phyloP scores from a whole-genome alignment of 164 flowering plant species.

The Magnolia changhungtana region DNA sequence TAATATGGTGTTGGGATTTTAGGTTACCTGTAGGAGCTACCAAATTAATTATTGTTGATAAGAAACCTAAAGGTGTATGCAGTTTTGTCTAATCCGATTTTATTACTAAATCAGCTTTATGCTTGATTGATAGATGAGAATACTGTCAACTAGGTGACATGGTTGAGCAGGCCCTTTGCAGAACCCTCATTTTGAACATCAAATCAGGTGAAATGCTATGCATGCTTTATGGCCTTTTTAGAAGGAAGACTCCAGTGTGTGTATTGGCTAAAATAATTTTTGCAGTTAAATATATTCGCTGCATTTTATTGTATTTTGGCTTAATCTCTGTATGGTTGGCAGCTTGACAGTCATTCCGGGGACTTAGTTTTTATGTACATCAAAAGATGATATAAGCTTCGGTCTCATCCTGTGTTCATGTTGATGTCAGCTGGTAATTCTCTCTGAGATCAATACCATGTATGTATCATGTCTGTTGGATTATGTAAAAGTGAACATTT shows the following conservation, averaged over 20 bases:
- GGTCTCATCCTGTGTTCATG: conserved; percentile 29
- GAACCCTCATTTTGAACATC: conserved; percentile 39
- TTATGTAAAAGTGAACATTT: conserved; percentile 2
- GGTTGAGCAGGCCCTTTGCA: conserved; percentile 68
- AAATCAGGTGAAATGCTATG: conserved; percentile 49
- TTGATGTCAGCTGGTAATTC: conserved; percentile 27
- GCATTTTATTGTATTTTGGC: conserved; percentile 21
- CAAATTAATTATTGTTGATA: conserved; percentile 4
- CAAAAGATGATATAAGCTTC: conserved; percentile 33
- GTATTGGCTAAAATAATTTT: conserved; percentile 15
- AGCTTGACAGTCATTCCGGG: conserved; percentile 40
- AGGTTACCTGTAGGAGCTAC: not conserved
- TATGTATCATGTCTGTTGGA: conserved; percentile 21
- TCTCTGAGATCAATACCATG: conserved; percentile 19
- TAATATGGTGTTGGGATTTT: not conserved
- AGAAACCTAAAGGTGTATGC: conserved; percentile 28
- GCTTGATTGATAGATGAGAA: conserved; percentile 75
- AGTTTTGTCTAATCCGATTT: conserved; percentile 19
- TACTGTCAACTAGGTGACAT: conserved; percentile 61
- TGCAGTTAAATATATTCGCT: conserved; percentile 6
- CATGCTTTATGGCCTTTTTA: conserved; percentile 19
- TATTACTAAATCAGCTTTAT: conserved; percentile 57
- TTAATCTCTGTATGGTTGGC: conserved; percentile 34
- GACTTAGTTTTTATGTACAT: conserved; percentile 25
- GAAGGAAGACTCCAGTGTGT: conserved; percentile 13